Base-by-base conservation (phyloP, 805 yeast species). In the Pichia nanzhaoensis region DNA sequence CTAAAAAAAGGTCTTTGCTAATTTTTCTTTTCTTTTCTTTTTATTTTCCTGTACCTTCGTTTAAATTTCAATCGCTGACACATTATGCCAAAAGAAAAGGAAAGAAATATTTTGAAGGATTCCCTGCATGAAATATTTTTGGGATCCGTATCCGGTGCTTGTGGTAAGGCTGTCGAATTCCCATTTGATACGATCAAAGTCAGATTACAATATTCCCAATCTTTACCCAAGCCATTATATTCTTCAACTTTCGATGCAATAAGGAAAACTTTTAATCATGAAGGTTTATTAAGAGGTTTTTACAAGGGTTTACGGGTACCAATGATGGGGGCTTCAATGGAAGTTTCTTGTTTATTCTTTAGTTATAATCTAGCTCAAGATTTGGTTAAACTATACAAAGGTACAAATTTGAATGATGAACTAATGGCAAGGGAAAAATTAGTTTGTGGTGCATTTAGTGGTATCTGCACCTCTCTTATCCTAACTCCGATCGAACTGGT, bases 101-200 rank as follows among this genome's bases (percentile, higher is more conserved):
- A 30, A 13, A 30, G 12, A 34, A 46, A 45, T 31, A 47, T 57
- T 10, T 22, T 56, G 12, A 49, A 37, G 21, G 63, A 62, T 16
- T 58, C 65, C 14, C 21, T 54, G 10, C 67, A 66, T 46, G 81
- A 77, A 49, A 61, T 77, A 19, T 54, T 67, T 2, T 68, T 59
- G 43, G 81, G 81, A 12, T 78, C 80, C 3, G 54, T 75, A 1
- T 77, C 96, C 1, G 98, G 98, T 14, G 82, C 87, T 45, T 63
- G 79, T 4, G 96, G 95, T 1, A 91, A 90, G 60, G 55, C 84
- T 27, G 75, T 90, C 13, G 98, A 90, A 62, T 90, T 81, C 56
- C 98, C 98, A 0, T 88, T 90, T 53, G 98, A 90, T 57, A 91
- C 97, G 0, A 74, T 89, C 37, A 90, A 90, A 63, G 98, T 90